Evolutionary conservation across 164 flowering plant species (phyloP), one percentile per base, ranked within the genome.

Genomic region (Stephania yunnanensis): DNA sequence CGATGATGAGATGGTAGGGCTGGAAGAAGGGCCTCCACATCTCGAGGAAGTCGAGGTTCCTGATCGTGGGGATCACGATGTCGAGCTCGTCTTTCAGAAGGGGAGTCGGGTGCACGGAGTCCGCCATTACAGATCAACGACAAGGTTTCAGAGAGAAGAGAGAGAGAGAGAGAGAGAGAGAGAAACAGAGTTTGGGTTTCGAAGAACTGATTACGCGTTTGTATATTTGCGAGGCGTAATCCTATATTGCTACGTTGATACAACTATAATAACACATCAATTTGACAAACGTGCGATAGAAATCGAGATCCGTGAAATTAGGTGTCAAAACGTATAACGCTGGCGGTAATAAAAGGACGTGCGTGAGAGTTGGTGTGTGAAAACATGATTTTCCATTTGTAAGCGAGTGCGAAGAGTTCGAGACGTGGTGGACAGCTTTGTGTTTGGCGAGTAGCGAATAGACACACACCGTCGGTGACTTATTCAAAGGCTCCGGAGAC

Each of bases 1-100:
- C 93, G 66, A 92, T 91, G 86, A 92, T 92, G 12, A 92, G 82
- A 73, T 92, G 95, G 80, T 92, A 92, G 0, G 82, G 85, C 75
- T 89, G 86, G 78, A 92, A 86, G 79, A 81, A 92, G 1, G 94
- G 97, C 78, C 95, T 85, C 97, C 97, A 92, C 94, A 87, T 89
- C 88, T 92, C 93, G 46, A 90, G 79, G 78, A 92, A 92, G 74
- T 91, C 94, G 11, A 92, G 87, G 89, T 89, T 92, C 64, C 97
- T 69, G 71, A 92, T 92, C 17, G 97, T 92, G 42, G 97, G 94
- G 46, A 92, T 90, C 15, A 92, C 97, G 77, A 92, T 92, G 75
- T 92, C 94, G 25, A 92, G 89, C 82, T 92, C 94, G 70, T 92
- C 94, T 73, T 88, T 90, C 79, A 92, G 78, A 70, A 86, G 77